A percentile compares a stretch with the other conserved stretches of the same genome.
Conservation (phyloP, 352 stramenopile genomes). For the Phytophthora lateralis region DNA sequence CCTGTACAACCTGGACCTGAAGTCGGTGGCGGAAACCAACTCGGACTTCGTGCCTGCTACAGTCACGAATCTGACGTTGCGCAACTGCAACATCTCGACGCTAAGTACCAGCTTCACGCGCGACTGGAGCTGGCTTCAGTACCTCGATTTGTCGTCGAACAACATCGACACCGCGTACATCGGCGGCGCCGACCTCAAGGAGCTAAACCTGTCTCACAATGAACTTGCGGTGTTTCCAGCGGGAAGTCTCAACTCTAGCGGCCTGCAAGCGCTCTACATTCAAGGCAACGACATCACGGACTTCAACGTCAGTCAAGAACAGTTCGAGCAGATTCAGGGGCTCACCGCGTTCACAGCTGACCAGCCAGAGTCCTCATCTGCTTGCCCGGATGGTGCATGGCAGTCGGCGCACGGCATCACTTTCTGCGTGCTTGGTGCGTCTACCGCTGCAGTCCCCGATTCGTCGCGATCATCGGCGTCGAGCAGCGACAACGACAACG, state of each 20-base stretch:
- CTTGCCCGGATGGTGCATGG: constrained; percentile 37
- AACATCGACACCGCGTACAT: constrained; percentile 35
- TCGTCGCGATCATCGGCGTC: constrained; percentile 25
- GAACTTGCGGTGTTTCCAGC: constrained; percentile 36
- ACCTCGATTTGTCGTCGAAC: constrained; percentile 50
- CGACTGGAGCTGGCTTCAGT: constrained; percentile 30
- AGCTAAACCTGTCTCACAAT: constrained; percentile 51
- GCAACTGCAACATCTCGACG: constrained; percentile 53
- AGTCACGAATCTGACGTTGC: constrained; percentile 45
- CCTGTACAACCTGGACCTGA: constrained; percentile 42
- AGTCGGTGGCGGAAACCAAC: constrained; percentile 24
- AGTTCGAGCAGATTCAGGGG: constrained; percentile 36
- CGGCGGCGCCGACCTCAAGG: constrained; percentile 23
- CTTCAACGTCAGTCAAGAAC: constrained; percentile 41
- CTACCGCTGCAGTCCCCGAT: constrained; percentile 29
- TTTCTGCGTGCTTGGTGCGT: constrained; percentile 45
- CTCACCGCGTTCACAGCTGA: constrained; percentile 42
- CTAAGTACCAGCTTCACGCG: constrained; percentile 39
- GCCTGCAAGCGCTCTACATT: constrained; percentile 40
- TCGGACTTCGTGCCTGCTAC: constrained; percentile 41
- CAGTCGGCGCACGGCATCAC: constrained; percentile 36
- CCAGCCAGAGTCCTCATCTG: constrained; percentile 18
- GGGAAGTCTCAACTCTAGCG: constrained; percentile 29
- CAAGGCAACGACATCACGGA: constrained; percentile 40
- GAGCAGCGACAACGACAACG: constrained; percentile 7